Evolutionary conservation across 352 stramenopile species (phyloP).

Genomic region (Aphanomyces astaci): DNA sequence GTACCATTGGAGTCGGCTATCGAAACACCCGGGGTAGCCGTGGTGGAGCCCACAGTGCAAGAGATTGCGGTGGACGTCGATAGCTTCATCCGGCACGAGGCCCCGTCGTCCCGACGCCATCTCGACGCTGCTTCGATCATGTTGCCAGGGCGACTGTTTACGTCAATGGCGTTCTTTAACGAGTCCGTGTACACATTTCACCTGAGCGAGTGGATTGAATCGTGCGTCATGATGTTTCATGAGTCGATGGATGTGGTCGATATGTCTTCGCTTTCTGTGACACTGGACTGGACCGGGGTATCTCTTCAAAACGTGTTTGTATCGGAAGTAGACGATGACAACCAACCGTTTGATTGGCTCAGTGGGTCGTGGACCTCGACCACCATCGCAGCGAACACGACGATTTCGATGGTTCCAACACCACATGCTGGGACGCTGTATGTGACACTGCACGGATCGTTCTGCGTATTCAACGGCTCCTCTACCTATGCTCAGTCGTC

Average conservation of each 20-base stretch:
- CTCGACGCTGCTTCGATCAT: no score
- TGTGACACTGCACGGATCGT: not conserved
- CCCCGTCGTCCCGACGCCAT: no score
- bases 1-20: not conserved
- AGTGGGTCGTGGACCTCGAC: not conserved
- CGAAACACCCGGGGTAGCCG: no score
- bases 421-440: not conserved
- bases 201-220: not conserved
- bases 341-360: not conserved
- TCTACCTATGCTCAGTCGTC: not conserved
- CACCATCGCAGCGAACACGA: not conserved
- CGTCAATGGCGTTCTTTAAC: not conserved
- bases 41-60: no score
- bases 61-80: no score
- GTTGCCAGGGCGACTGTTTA: not conserved
- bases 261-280: not conserved
- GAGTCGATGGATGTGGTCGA: not conserved
- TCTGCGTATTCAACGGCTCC: not conserved
- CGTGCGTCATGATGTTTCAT: not conserved
- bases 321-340: not conserved
- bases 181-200: not conserved
- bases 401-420: not conserved
- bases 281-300: not conserved
- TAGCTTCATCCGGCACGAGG: no score
- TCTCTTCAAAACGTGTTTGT: not conserved